Conservation (phyloP, 805 yeast species). For the Zygosaccharomyces bailii region DNA sequence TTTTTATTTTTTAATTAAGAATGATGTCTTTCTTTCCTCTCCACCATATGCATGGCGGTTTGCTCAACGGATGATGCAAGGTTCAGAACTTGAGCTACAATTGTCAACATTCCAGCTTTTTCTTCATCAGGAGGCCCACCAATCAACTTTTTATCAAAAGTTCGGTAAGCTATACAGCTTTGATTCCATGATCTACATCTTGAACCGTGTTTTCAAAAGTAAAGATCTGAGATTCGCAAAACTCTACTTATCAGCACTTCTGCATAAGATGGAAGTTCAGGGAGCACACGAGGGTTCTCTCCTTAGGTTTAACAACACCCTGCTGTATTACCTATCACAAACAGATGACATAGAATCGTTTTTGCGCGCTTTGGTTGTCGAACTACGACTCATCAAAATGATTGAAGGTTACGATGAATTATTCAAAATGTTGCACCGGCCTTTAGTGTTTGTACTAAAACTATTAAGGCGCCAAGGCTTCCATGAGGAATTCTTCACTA, state of each 20-base stretch:
- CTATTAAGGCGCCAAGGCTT: slow-evolving; percentile 20
- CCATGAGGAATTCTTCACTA: slow-evolving; percentile 27
- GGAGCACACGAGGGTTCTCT: slow-evolving; percentile 9
- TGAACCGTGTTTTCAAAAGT: slow-evolving; percentile 15
- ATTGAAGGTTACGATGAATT: background rate
- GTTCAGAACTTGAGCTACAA: slow-evolving; percentile 29
- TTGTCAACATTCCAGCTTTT: slow-evolving; percentile 30
- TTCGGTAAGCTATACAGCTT: slow-evolving; percentile 26
- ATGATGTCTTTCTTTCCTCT: slow-evolving; percentile 22
- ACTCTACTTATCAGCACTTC: slow-evolving; percentile 23
- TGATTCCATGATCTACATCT: slow-evolving; percentile 19
- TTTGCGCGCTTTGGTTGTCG: slow-evolving; percentile 18
- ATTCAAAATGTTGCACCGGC: slow-evolving; percentile 17
- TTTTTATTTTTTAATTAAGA: slow-evolving; percentile 26
- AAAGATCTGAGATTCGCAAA: slow-evolving; percentile 23
- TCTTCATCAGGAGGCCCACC: slow-evolving; percentile 16
- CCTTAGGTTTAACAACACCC: slow-evolving; percentile 23
- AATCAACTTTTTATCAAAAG: slow-evolving; percentile 15
- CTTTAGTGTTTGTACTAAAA: slow-evolving; percentile 17
- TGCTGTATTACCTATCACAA: slow-evolving; percentile 20
- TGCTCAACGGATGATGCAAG: slow-evolving; percentile 22
- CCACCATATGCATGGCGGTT: slow-evolving; percentile 15
- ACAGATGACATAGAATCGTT: slow-evolving; percentile 25
- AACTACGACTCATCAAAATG: slow-evolving; percentile 10
- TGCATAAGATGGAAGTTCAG: slow-evolving; percentile 18